phyloP scores from a whole-genome alignment of 1,284 basidiomycete species.

The Austroboletus olivaceoglutinosus region DNA sequence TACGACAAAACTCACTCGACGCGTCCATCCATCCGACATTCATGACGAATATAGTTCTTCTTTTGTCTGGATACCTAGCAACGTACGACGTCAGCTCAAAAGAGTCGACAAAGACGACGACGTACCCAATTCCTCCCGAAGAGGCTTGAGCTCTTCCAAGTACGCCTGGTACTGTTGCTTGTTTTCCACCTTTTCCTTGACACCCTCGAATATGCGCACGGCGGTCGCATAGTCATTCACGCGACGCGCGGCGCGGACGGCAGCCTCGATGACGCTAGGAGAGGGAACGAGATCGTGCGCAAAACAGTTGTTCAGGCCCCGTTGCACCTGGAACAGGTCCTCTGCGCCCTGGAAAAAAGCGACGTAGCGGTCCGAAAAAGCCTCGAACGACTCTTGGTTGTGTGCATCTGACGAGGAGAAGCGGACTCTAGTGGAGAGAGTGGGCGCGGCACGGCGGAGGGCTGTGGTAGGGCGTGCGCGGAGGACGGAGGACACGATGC shows the following conservation, averaged over 20 bases:
- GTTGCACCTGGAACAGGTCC: slow-evolving; percentile 96
- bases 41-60: slow-evolving; percentile 44
- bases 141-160: slow-evolving; percentile 80
- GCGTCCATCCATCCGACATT: slow-evolving; percentile 15
- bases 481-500: slow-evolving; percentile 55
- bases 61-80: slow-evolving; percentile 42
- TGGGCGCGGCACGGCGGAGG: slow-evolving; percentile 40
- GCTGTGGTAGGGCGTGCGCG: slow-evolving; percentile 46
- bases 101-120: slow-evolving; percentile 22
- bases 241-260: slow-evolving; percentile 84
- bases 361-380: slow-evolving; percentile 92
- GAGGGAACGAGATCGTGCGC: slow-evolving; percentile 97
- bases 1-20: slow-evolving; percentile 17
- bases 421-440: slow-evolving; percentile 45
- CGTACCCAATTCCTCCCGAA: slow-evolving; percentile 89
- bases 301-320: slow-evolving; percentile 99
- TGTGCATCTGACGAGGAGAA: slow-evolving; percentile 47
- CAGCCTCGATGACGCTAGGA: slow-evolving; percentile 85
- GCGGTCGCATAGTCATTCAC: slow-evolving; percentile 98
- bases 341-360: slow-evolving; percentile 90
- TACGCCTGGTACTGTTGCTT: slow-evolving; percentile 90
- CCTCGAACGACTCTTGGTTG: slow-evolving; percentile 89
- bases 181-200: slow-evolving; percentile 95
- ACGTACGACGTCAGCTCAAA: slow-evolving; percentile 3
- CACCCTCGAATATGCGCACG: slow-evolving; percentile 90